These are phyloP conservation scores for Grosmannia serpens DNA, from an alignment of 2,329 filamentous ascomycete species.

Conservation along the genomic window DNA sequence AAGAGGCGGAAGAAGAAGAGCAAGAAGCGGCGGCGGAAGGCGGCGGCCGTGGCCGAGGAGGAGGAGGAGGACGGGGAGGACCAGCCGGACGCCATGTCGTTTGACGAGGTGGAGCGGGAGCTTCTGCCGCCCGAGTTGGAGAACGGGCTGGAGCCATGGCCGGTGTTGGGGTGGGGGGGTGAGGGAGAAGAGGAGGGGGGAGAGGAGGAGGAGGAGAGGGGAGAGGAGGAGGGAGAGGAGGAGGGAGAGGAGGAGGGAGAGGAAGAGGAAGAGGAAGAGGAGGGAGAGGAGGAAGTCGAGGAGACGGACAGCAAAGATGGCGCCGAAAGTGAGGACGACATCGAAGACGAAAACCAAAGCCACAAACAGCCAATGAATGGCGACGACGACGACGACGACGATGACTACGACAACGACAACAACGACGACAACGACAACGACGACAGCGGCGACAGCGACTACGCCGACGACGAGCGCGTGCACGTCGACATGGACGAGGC, in stretches of 20 bases:
- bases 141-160: not conserved
- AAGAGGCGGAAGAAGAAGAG: constrained; percentile 19
- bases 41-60: not conserved
- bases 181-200: not conserved
- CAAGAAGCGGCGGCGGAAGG: not conserved
- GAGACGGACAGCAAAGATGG: not conserved
- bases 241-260: not conserved
- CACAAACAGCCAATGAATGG: no score
- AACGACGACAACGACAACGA: not conserved
- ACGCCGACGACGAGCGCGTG: not conserved
- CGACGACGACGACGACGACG: not conserved
- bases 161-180: not conserved
- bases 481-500: constrained; percentile 29
- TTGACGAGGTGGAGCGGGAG: constrained; percentile 6
- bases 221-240: not conserved
- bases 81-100: not conserved
- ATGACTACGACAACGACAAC: not conserved
- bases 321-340: not conserved
- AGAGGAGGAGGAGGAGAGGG: no score
- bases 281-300: not conserved
- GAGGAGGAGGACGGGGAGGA: not conserved
- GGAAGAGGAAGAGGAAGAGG: not conserved
- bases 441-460: not conserved
- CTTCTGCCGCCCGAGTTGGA: not conserved
- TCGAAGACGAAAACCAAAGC: not conserved